Conservation (phyloP, 805 yeast species). For the Zygoascus ofunaensis region DNA sequence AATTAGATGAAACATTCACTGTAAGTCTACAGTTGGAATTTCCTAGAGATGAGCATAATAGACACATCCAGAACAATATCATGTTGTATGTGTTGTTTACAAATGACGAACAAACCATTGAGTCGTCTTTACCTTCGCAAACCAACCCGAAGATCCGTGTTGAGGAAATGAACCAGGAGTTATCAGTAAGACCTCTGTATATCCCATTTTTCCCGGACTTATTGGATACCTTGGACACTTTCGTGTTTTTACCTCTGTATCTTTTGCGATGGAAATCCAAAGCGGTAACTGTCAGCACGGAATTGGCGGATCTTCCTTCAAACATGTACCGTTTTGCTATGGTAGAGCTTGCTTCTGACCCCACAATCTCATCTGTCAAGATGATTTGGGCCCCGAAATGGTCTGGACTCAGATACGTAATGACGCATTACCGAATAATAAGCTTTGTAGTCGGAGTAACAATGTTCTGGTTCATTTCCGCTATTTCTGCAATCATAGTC, state of each 20-base stretch:
- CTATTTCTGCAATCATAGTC: slow-evolving; percentile 11
- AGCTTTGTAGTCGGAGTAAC: slow-evolving; percentile 21
- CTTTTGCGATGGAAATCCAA: slow-evolving; percentile 17
- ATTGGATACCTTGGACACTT: slow-evolving; percentile 22
- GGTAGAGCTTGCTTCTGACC: slow-evolving; percentile 20
- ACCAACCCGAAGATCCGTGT: slow-evolving; percentile 12
- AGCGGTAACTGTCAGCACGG: background rate
- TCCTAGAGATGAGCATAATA: slow-evolving; percentile 26
- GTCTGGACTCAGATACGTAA: slow-evolving; percentile 25
- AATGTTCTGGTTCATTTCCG: slow-evolving; percentile 24
- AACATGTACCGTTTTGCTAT: slow-evolving; percentile 11
- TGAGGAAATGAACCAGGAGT: slow-evolving; percentile 6
- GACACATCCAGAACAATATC: slow-evolving; percentile 26
- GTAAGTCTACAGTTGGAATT: slow-evolving; percentile 22
- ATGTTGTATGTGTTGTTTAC: slow-evolving; percentile 14
- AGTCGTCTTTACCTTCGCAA: slow-evolving; percentile 5
- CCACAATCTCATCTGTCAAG: slow-evolving; percentile 19
- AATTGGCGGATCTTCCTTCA: slow-evolving; percentile 2
- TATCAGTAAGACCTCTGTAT: slow-evolving; percentile 22
- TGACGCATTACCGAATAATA: slow-evolving; percentile 21
- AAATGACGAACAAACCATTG: slow-evolving; percentile 1
- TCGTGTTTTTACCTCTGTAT: slow-evolving; percentile 24
- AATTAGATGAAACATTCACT: slow-evolving; percentile 21
- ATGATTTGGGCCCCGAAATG: slow-evolving; percentile 23
- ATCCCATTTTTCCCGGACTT: slow-evolving; percentile 25